Evolutionary conservation across 805 yeast species (phyloP), one percentile per base, ranked within the genome.

Genomic region (Yarrowia sp.): DNA sequence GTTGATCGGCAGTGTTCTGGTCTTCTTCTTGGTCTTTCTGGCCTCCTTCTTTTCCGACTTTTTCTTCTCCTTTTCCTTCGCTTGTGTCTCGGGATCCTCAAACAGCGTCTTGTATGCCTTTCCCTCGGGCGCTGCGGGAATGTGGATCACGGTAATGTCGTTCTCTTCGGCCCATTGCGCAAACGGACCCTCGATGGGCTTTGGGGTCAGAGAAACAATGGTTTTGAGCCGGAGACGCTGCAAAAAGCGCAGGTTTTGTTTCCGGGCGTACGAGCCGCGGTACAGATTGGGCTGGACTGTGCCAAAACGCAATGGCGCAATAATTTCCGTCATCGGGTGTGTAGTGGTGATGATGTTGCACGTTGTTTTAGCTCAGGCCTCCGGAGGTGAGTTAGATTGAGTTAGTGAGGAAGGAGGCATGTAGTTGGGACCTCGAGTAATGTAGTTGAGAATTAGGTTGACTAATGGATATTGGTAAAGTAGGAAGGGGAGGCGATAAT

Each of bases 201-300:
- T 84, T 1, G 98, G 96, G 0, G 95, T 89, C 65, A 95, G 75
- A 6, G 96, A 88, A 7, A 94, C 80, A 63, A 94, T 87, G 10
- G 93, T 88, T 73, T 83, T 86, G 68, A 95, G 81, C 47, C 84
- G 79, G 39, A 93, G 81, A 40, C 91, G 82, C 70, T 83, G 80
- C 10, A 95, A 79, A 73, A 88, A 95, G 9, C 87, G 82, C 69
- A 85, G 82, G 74, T 92, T 93, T 68, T 87, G 83, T 56, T 86
- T 86, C 65, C 95, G 83, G 0, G 98, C 98, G 72, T 90, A 91
- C 1, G 96, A 89, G 0, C 98, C 98, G 55, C 98, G 79, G 73
- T 87, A 90, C 4, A 94, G 79, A 60, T 84, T 81, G 1, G 89
- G 86, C 72, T 89, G 91, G 2, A 93, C 85, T 15, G 86, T 81